phyloP scores from a whole-genome alignment of 495 filamentous ascomycete genomes.

The Geopyxis carbonaria region DNA sequence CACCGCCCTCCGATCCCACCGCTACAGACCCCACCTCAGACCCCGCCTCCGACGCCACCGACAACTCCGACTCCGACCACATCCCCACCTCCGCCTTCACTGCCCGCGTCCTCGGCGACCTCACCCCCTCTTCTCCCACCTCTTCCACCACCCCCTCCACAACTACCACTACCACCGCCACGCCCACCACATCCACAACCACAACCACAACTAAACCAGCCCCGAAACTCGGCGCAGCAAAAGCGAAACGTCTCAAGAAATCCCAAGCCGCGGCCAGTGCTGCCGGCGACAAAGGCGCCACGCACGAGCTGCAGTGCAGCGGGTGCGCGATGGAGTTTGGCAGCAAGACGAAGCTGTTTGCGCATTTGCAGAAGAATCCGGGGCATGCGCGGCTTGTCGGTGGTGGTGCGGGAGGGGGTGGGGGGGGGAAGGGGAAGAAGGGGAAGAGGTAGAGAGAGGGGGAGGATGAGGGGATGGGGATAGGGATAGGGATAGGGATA shows the following conservation, averaged over 20 bases:
- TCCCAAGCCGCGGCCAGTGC: constrained; percentile 42
- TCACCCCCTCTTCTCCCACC: constrained; percentile 1
- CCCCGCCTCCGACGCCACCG: constrained; percentile 1
- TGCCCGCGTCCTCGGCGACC: constrained; percentile 12
- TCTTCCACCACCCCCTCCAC: constrained; percentile 1
- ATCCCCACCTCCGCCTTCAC: constrained; percentile 8
- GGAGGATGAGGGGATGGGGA: too few relatives aligned
- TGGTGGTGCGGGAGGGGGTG: constrained; percentile 17
- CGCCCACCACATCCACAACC: constrained; percentile 5
- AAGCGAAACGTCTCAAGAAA: constrained; percentile 69
- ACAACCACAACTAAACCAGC: constrained; percentile 9
- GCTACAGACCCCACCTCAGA: not conserved
- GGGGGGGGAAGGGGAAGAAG: constrained; percentile 25
- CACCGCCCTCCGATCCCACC: not conserved
- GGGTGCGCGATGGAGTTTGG: constrained; percentile 44
- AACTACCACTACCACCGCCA: too few relatives aligned
- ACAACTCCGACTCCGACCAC: constrained; percentile 10
- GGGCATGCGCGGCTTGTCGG: constrained; percentile 39
- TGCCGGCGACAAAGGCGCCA: constrained; percentile 7
- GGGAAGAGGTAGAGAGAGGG: constrained; percentile 13
- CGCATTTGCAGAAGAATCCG: constrained; percentile 47
- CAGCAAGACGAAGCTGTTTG: constrained; percentile 53
- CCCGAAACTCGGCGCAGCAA: constrained; percentile 64
- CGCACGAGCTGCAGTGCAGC: constrained; percentile 32
- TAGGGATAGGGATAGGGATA: too few relatives aligned